Base-by-base conservation (phyloP, 140 eudicot species). In the Cichorium intybus region DNA sequence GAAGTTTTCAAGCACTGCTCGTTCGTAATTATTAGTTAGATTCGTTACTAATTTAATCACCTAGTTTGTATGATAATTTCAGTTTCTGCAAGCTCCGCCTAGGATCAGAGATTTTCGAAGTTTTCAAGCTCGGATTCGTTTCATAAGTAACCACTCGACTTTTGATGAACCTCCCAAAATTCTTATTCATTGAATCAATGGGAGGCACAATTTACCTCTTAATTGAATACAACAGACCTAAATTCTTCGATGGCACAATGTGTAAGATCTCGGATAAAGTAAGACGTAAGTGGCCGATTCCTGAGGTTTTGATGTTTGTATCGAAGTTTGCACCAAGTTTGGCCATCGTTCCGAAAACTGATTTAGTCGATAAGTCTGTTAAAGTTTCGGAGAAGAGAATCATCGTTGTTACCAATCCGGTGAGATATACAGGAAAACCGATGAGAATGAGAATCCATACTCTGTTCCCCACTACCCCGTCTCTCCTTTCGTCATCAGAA, bases 241-340 rank as follows among this genome's bases (percentile, higher is more conserved):
- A 68, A 0, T 56, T 65, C 12, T 83, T 84, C 58, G 64, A 80
- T 29, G 98, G 98, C 4, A 92, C 91, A 6, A 60, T 91, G 98
- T 88, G 95, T 77, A 83, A 59, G 37, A 87, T 91, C 17, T 85
- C 95, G 0, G 92, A 85, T 23, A 77, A 85, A 41, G 89, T 91
- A 0, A 74, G 76, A 53, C 98, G 96, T 7, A 74, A 31, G 10
- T 91, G 96, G 96, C 98, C 98, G 17, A 81, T 93, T n/a, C 95
- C 99, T 8, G 79, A 93, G 56, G 35, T 93, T 26, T 63, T 93
- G 55, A 83, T 80, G 27, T 48, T 86, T 11, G 65, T 93, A 1
- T 84, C 90, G 0, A 84, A 62, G 49, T 80, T 88, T 49, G 81
- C 78, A 5, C 99, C 99, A 0, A 88, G 82, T 15, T 70, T 88